Evolutionary conservation across 177 flowering plant genomes (phyloP), one percentile per base, ranked within the genome.

Genomic region (Vitis hybrid): DNA sequence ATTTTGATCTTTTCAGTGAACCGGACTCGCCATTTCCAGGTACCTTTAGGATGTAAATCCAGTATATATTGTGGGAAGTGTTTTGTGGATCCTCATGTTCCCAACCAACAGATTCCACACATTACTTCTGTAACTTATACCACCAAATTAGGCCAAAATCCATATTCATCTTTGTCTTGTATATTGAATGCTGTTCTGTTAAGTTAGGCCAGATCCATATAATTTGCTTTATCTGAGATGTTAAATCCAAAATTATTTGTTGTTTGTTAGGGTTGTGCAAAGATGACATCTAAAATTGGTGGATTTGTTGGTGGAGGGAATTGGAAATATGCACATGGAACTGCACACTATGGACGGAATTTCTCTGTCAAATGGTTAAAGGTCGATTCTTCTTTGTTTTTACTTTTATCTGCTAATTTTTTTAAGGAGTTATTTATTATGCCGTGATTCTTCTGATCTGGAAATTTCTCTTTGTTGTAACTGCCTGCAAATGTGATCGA

Each of bases 241-340:
- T 41, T 15, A 58, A 66, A 59, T 60, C 3, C 63, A n/a, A 20
- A 65, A 56, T 63, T 30, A 1, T 60, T 65, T 41, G 14, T 78
- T 72, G 60, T 52, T 77, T 78, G 48, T 32, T 61, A 94, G 98
- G 98, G 98, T 66, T 94, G 99, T 81, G 98, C 98, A 68, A 96
- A 92, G 85, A 96, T 96, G 99, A 90, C 90, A 75, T 91, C 98
- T 49, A 89, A 88, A 85, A 96, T 93, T 82, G 99, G 99, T 74
- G 99, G 92, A 14, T 83, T 76, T 75, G 87, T 86, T 76, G 90
- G 87, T 65, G 99, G 97, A 54, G 99, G 99, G 27, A 94, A 94
- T 61, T 96, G 99, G 99, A 96, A 96, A 79, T 86, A 93, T 85
- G 92, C 91, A n/a, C 99, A 96, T 82, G 99, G 99, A 75, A 91